phyloP scores from a whole-genome alignment of 83 land plant species.

The Diphasiastrum complanatum region DNA sequence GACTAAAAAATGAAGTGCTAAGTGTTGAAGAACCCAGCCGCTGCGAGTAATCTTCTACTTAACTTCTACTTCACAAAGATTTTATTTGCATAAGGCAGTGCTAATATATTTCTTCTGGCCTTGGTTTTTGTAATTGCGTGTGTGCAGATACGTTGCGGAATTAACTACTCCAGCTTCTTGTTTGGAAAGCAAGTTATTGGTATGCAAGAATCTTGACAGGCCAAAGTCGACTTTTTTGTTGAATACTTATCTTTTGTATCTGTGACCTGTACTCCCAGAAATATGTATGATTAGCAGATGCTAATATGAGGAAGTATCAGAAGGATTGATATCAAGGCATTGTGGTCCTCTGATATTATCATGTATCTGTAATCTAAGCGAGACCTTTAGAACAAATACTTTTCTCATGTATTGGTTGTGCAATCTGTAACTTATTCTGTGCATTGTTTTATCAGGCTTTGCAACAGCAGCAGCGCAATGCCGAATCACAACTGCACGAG shows the following conservation, averaged over 20 bases:
- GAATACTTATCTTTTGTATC: not conserved
- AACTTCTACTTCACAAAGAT: not conserved
- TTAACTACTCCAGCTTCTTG: constrained; percentile 28
- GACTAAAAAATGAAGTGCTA: constrained; percentile 20
- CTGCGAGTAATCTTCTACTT: constrained; percentile 28
- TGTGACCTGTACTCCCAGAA: too few species aligned
- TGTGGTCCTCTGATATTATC: too few species aligned
- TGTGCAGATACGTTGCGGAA: constrained; percentile 31
- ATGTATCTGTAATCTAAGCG: too few species aligned
- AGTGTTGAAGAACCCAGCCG: constrained; percentile 41
- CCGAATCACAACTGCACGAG: too few species aligned
- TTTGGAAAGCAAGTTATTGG: constrained; percentile 20
- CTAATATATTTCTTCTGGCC: not conserved
- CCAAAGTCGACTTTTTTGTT: too few species aligned
- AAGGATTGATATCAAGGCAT: too few species aligned
- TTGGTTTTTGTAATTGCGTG: not conserved
- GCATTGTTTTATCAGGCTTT: constrained; percentile 10
- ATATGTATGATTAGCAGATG: too few species aligned
- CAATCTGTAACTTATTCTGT: not conserved
- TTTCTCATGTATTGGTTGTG: not conserved
- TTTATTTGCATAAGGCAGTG: not conserved
- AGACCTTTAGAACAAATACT: too few species aligned
- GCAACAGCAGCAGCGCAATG: constrained; percentile 1
- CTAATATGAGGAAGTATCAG: too few species aligned
- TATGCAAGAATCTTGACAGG: constrained; percentile 5